Conservation (phyloP, 345 rosid species). For the Carallia brachiata region DNA sequence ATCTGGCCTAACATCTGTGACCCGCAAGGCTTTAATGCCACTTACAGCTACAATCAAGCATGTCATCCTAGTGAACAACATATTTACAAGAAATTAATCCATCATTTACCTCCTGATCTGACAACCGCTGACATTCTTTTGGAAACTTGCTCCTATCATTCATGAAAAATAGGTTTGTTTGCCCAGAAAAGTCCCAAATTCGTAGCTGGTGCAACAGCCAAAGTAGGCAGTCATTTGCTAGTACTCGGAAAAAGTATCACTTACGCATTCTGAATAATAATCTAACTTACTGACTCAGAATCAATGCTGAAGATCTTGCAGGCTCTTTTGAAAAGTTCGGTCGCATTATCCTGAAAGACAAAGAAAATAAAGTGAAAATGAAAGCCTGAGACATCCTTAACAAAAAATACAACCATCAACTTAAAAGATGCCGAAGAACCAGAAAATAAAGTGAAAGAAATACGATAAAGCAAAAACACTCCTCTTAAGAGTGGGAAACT, state of each 20-base stretch:
- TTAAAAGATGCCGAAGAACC: constrained; percentile 8
- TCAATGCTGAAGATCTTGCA: constrained; percentile 87
- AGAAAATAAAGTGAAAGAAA: constrained; percentile 5
- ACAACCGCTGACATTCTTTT: constrained; percentile 57
- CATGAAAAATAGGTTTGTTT: constrained; percentile 52
- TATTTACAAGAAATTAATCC: background rate
- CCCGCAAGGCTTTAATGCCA: background rate
- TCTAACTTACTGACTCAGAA: constrained; percentile 66
- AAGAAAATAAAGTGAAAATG: background rate
- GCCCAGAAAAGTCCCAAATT: constrained; percentile 94
- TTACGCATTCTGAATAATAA: constrained; percentile 4
- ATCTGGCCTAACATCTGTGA: background rate
- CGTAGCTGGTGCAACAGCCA: constrained; percentile 55
- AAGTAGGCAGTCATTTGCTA: constrained; percentile 23
- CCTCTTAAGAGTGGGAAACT: background rate
- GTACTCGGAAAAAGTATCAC: constrained; percentile 9
- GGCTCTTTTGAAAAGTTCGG: constrained; percentile 88
- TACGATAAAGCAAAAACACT: background rate
- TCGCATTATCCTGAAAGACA: constrained; percentile 67
- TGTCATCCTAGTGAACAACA: background rate
- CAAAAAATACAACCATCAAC: background rate
- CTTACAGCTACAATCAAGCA: background rate
- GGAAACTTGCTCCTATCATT: constrained; percentile 50
- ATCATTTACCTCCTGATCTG: constrained; percentile 78
- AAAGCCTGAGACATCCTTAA: constrained; percentile 11